phyloP scores from a whole-genome alignment of 257 asterid species.

The Eustoma russellianum region DNA sequence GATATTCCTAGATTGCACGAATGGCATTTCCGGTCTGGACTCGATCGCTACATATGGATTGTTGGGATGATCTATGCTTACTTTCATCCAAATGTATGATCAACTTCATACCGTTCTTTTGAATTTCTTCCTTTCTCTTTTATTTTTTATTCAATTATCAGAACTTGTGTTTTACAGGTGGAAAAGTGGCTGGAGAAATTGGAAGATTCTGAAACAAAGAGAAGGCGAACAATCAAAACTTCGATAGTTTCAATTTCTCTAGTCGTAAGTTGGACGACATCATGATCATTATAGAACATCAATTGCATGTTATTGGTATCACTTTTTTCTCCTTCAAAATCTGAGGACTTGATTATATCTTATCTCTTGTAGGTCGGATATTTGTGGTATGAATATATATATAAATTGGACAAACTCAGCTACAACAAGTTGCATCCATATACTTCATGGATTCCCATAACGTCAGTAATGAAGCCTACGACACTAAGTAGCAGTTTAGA shows the following conservation, averaged over 20 bases:
- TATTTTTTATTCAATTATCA: conserved; percentile 2
- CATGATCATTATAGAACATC: not conserved
- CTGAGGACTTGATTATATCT: conserved; percentile 4
- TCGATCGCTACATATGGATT: conserved; percentile 86
- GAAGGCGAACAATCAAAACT: conserved; percentile 65
- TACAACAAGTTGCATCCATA: conserved; percentile 95
- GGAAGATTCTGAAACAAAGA: conserved; percentile 73
- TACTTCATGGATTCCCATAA: conserved; percentile 98
- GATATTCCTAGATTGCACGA: conserved; percentile 85
- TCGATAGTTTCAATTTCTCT: conserved; percentile 42
- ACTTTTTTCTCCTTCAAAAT: no score
- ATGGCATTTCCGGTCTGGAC: conserved; percentile 95
- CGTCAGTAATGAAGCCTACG: conserved; percentile 37
- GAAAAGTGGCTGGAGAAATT: conserved; percentile 97
- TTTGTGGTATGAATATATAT: conserved; percentile 78
- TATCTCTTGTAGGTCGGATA: conserved; percentile 30
- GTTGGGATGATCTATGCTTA: conserved; percentile 83
- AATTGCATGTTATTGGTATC: not conserved
- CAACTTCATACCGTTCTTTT: not conserved
- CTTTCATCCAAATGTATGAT: conserved; percentile 66
- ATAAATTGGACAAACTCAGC: conserved; percentile 82
- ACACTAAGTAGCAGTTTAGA: not conserved
- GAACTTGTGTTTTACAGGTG: conserved; percentile 34
- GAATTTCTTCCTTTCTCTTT: not conserved
- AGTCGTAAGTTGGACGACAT: conserved; percentile 33